These are phyloP conservation scores for Lablab purpureus DNA, from an alignment of 306 rosid species.

Conservation along the genomic window DNA sequence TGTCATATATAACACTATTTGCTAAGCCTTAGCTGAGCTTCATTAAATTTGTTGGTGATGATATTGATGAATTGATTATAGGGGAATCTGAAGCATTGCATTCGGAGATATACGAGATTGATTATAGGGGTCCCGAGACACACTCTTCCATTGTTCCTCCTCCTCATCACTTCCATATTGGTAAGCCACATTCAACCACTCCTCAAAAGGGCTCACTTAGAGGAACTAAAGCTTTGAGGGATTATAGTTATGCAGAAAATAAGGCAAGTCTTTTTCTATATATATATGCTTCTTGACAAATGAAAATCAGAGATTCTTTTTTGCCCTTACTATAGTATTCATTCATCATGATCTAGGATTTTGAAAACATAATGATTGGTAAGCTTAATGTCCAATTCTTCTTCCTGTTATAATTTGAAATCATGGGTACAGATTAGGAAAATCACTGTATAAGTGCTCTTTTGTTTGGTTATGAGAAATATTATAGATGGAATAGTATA, in stretches of 20 bases:
- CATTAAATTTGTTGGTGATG: not conserved
- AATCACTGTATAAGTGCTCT: not conserved
- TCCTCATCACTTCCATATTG: constrained; percentile 58
- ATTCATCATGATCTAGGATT: not conserved
- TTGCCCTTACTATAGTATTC: not conserved
- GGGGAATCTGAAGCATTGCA: constrained; percentile 55
- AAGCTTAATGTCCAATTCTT: not conserved
- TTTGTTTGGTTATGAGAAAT: not conserved
- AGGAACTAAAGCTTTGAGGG: constrained; percentile 42
- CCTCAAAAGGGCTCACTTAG: constrained; percentile 43
- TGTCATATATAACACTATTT: not conserved
- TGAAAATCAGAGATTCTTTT: constrained; percentile 11
- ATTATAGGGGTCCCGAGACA: constrained; percentile 96
- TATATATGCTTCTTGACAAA: not conserved
- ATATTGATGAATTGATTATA: constrained; percentile 22
- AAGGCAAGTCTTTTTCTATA: constrained; percentile 46
- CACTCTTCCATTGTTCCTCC: constrained; percentile 79
- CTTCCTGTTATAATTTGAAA: not conserved
- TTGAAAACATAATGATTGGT: not conserved
- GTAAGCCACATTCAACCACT: constrained; percentile 42
- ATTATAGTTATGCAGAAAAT: constrained; percentile 35
- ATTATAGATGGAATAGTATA: not conserved
- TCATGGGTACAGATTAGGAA: not conserved
- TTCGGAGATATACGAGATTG: constrained; percentile 77
- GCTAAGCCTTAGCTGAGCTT: not conserved